Conservation (phyloP, 192 early-diverging fungal species). For the Podila verticillata region DNA sequence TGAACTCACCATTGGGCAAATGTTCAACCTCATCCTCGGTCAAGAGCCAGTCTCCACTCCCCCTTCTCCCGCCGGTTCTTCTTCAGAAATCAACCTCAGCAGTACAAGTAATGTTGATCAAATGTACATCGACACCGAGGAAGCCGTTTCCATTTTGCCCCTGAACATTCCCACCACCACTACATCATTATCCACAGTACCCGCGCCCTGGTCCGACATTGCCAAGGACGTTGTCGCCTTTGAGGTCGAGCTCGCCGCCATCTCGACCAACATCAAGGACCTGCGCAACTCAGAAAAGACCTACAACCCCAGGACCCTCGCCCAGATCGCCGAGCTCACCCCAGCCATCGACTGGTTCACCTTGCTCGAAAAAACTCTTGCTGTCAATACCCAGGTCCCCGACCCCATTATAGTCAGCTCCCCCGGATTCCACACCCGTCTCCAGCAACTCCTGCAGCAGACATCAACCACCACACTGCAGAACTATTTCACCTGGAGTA, state of each 20-base stretch:
- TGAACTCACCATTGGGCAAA: slow-evolving; percentile 42
- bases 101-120: too few species aligned
- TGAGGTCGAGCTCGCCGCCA: slow-evolving; percentile 59
- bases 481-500: slow-evolving; percentile 59
- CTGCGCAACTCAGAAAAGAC: slow-evolving; percentile 50
- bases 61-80: too few species aligned
- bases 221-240: slow-evolving; percentile 61
- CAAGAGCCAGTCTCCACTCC: background rate
- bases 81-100: too few species aligned
- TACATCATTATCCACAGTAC: too few species aligned
- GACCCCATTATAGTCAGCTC: slow-evolving; percentile 48
- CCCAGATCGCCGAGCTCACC: slow-evolving; percentile 27
- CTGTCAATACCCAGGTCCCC: slow-evolving; percentile 8
- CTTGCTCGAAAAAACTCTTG: slow-evolving; percentile 24
- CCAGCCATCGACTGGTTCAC: slow-evolving; percentile 51
- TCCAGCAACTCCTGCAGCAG: slow-evolving; percentile 42
- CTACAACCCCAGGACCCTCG: slow-evolving; percentile 53
- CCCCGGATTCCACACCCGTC: slow-evolving; percentile 35
- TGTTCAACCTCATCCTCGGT: slow-evolving; percentile 49
- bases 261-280: slow-evolving; percentile 50
- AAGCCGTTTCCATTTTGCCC: too few species aligned
- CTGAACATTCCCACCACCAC: too few species aligned
- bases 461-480: slow-evolving; percentile 47
- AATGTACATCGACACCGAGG: background rate
- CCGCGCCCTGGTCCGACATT: slow-evolving; percentile 13